Percentiles rank a stretch among this genome's conserved stretches.
These are phyloP conservation scores for Centrapalus pauciflorus DNA, from an alignment of 129 eudicot genomes.

Conservation along the genomic window DNA sequence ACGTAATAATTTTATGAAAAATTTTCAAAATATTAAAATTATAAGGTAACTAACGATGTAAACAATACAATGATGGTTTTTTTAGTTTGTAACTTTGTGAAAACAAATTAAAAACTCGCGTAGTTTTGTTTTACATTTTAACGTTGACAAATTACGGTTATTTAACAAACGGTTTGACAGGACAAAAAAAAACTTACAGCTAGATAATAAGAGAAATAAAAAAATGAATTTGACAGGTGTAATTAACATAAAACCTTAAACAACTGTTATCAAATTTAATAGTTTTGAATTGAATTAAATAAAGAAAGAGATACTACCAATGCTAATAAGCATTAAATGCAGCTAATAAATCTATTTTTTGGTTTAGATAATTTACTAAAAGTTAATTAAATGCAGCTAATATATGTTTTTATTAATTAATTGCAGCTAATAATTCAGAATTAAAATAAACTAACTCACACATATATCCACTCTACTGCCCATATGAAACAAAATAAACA, in stretches of 20 bases:
- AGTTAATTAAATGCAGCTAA: conserved; percentile 1
- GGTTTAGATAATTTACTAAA: too few species aligned
- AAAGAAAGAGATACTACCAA: conserved; percentile 22
- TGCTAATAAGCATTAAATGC: conserved; percentile 20
- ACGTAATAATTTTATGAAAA: too few species aligned
- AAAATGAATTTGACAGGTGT: conserved; percentile 4
- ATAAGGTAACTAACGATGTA: too few species aligned
- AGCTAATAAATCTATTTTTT: conserved; percentile 2
- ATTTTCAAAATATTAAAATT: too few species aligned
- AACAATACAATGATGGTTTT: too few species aligned
- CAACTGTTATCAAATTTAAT: neutral
- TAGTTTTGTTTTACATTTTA: conserved; percentile 4
- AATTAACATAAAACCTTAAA: conserved; percentile 1
- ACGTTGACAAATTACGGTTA: neutral
- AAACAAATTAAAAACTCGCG: too few species aligned
- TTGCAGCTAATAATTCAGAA: conserved; percentile 15
- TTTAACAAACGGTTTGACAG: conserved; percentile 17
- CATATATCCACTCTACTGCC: conserved; percentile 1
- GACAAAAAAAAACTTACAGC: conserved; percentile 5
- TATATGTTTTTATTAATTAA: neutral
- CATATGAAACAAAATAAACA: conserved; percentile 15
- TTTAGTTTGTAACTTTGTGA: too few species aligned
- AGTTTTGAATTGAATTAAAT: neutral
- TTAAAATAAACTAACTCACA: neutral
- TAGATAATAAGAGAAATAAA: neutral